Evolutionary conservation across 192 early-diverging fungal genomes (phyloP).

Genomic region (Pecoramyces ruminantium): DNA sequence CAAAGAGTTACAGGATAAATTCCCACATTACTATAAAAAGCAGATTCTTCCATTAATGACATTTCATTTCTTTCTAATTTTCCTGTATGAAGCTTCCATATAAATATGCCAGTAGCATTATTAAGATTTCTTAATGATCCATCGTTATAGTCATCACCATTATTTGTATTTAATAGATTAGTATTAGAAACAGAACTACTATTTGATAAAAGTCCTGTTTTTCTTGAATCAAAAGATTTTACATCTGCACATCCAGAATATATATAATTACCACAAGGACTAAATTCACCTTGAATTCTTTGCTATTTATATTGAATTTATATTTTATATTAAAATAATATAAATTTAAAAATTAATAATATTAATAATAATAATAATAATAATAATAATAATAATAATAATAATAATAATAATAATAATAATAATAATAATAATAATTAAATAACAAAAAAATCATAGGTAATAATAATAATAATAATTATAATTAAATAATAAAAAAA

Average conservation of each 20-base stretch:
- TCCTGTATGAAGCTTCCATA: slow-evolving; percentile 30
- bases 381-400: too few relatives aligned
- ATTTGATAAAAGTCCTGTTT: neutral
- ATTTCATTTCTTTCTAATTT: slow-evolving; percentile 24
- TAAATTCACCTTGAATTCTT: slow-evolving; percentile 25
- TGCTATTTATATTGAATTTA: neutral
- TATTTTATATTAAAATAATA: neutral
- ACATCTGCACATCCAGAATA: slow-evolving; percentile 22
- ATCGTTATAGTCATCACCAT: neutral
- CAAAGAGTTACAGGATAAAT: neutral
- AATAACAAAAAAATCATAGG: too few relatives aligned
- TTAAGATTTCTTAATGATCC: neutral
- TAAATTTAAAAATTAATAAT: neutral
- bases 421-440: too few relatives aligned
- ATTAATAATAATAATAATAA: too few relatives aligned
- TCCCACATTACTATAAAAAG: neutral
- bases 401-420: too few relatives aligned
- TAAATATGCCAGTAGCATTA: slow-evolving; percentile 17
- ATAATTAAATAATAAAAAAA: too few relatives aligned
- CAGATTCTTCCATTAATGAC: slow-evolving; percentile 18
- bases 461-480: too few relatives aligned
- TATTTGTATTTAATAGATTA: neutral
- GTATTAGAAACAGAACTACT: neutral
- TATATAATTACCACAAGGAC: slow-evolving; percentile 30
- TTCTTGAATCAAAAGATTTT: slow-evolving; percentile 4